Evolutionary conservation across 768 basidiomycete species (phyloP), one percentile per base, ranked within the genome.

Genomic region (Mycena crocata): DNA sequence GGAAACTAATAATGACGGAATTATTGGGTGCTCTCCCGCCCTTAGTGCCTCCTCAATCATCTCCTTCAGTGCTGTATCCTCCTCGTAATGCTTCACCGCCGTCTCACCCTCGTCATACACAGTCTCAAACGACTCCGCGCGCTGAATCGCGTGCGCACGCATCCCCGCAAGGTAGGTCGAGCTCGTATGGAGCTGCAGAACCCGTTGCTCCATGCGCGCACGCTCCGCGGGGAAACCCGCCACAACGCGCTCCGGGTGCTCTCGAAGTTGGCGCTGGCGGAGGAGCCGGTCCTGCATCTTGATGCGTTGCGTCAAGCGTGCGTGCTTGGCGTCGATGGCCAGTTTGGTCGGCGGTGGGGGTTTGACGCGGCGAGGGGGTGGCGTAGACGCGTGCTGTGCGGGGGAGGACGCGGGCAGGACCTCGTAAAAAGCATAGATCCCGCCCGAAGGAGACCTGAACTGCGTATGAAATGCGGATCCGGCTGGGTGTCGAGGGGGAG

Each of bases 401-500:
- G 58, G 59, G 7, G 68, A 59, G 23, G 65, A 57, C 12, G 65
- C 65, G 9, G 65, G 59, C 6, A 67, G 54, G n/a, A 67, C 34
- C 34, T 62, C 60, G 32, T 51, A 67, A 39, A 67, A 34, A n/a
- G 66, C 52, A 31, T 67, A 67, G 13, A 51, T 32, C 19, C 55
- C 66, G 55, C 66, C 66, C 40, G n/a, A 28, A 12, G 66, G 57
- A 13, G 35, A 28, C 17, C 39, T 28, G 17, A 56, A 3, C 5
- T 8, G 46, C 3, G 31, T 39, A 26, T 31, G 58, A 2, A 40
- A n/a, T n/a, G 15, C 24, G 58, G 21, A 10, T 2, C 46, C 9
- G 30, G 48, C 10, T 8, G 56, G 7, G 37, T 30, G 17, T 14
- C 21, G 13, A 17, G 19, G 12, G 34, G 5, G 7, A 32, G 6